Conservation (phyloP, 805 yeast species). For the Candida takata region DNA sequence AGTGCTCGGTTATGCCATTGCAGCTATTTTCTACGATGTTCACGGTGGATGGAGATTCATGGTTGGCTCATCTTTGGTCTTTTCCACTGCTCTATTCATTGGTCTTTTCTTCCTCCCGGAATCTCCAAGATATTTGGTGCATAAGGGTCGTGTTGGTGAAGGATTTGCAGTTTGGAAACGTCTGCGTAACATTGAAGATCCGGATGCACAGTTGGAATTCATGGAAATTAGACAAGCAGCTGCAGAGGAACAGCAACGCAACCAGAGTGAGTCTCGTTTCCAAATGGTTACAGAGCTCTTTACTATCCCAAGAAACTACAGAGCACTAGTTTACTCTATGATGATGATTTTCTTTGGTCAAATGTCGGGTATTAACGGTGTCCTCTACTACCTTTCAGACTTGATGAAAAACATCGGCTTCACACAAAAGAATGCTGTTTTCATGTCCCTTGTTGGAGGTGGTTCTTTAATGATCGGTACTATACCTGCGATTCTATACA, state of each 20-base stretch:
- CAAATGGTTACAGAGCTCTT: slow-evolving; percentile 45
- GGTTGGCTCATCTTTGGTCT: slow-evolving; percentile 57
- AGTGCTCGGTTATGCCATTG: slow-evolving; percentile 55
- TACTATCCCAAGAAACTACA: slow-evolving; percentile 49
- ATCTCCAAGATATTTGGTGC: slow-evolving; percentile 51
- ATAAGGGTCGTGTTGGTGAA: slow-evolving; percentile 43
- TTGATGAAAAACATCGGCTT: slow-evolving; percentile 53
- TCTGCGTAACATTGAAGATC: slow-evolving; percentile 40
- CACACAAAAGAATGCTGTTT: slow-evolving; percentile 41
- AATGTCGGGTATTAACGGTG: slow-evolving; percentile 62
- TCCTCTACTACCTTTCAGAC: slow-evolving; percentile 57
- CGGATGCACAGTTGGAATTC: slow-evolving; percentile 43
- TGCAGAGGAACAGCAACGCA: slow-evolving; percentile 36
- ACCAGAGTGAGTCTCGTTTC: slow-evolving; percentile 28
- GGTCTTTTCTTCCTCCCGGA: slow-evolving; percentile 54
- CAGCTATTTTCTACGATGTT: slow-evolving; percentile 53
- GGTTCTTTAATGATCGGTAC: slow-evolving; percentile 56
- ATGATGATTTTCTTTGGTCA: slow-evolving; percentile 57
- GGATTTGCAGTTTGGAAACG: slow-evolving; percentile 51
- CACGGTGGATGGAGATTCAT: slow-evolving; percentile 58
- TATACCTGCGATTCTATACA: slow-evolving; percentile 54
- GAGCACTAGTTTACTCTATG: slow-evolving; percentile 51
- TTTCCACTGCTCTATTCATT: slow-evolving; percentile 42
- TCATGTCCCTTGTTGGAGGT: slow-evolving; percentile 67
- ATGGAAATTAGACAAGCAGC: slow-evolving; percentile 50